Evolutionary conservation across 208 protist genomes (phyloP).

Genomic region (Wallacemonas sp.): DNA sequence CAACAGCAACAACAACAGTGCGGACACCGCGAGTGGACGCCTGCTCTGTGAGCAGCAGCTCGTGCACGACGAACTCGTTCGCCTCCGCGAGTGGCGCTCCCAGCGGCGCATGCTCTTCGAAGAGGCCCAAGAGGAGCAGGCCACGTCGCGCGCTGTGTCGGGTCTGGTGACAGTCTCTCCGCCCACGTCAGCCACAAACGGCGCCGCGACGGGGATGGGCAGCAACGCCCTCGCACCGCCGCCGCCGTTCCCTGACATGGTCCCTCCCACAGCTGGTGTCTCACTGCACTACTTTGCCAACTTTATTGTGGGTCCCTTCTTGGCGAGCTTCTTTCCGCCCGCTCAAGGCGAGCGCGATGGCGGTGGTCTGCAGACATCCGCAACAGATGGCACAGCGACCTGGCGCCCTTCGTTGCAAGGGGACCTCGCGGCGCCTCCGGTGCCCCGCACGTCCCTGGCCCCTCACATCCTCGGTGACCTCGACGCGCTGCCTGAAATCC

Average conservation of each 20-base stretch:
- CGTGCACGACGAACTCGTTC: conserved; percentile 15
- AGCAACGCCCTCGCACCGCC: not conserved
- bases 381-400: not conserved
- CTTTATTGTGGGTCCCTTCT: conserved; percentile 55
- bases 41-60: conserved; percentile 3
- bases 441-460: not conserved
- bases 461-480: not conserved
- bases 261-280: conserved; percentile 33
- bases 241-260: not conserved
- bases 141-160: not conserved
- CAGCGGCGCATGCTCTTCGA: conserved; percentile 17
- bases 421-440: not conserved
- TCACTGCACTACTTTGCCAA: conserved; percentile 52
- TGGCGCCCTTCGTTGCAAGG: not conserved
- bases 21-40: not conserved
- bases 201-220: not conserved
- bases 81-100: conserved; percentile 24
- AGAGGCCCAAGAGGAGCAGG: not conserved
- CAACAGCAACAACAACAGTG: not conserved
- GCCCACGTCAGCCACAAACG: not conserved
- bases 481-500: conserved; percentile 11
- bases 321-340: conserved; percentile 41
- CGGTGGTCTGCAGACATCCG: too few species aligned
- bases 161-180: not conserved
- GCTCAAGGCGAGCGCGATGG: not conserved